A percentile compares a stretch with the other conserved stretches of the same genome.
These are phyloP conservation scores for Diaporthe amygdali DNA, from an alignment of 2,329 filamentous ascomycete genomes.

Conservation along the genomic window DNA sequence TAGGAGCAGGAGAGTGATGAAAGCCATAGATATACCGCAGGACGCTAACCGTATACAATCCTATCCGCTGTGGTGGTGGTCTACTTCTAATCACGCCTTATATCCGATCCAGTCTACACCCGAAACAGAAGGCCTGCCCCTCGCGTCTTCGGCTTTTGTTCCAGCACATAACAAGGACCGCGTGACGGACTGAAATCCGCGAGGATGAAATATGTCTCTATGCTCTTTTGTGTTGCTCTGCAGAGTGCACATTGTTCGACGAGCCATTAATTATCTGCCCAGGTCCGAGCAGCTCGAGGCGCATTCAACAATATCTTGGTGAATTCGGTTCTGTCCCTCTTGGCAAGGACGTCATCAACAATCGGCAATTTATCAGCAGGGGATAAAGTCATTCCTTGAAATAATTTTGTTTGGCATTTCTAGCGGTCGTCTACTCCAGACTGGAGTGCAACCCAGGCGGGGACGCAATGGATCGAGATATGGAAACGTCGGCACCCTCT, in stretches of 20 bases:
- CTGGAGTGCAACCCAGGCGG: background rate
- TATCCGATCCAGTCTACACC: conserved; percentile 1
- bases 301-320: background rate
- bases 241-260: background rate
- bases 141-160: conserved; percentile 15
- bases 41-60: background rate
- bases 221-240: background rate
- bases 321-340: background rate
- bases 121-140: background rate
- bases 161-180: background rate
- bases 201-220: background rate
- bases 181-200: background rate
- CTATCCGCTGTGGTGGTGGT: no score
- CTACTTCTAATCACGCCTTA: background rate
- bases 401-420: background rate
- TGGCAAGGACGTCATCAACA: background rate
- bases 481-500: background rate
- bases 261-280: background rate
- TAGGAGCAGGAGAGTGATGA: background rate
- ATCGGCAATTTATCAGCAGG: background rate
- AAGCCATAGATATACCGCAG: background rate
- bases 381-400: no score
- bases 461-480: conserved; percentile 5
- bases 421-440: background rate
- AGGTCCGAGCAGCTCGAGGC: background rate